phyloP scores from a whole-genome alignment of 768 basidiomycete genomes.

The Coprinopsis sp. region DNA sequence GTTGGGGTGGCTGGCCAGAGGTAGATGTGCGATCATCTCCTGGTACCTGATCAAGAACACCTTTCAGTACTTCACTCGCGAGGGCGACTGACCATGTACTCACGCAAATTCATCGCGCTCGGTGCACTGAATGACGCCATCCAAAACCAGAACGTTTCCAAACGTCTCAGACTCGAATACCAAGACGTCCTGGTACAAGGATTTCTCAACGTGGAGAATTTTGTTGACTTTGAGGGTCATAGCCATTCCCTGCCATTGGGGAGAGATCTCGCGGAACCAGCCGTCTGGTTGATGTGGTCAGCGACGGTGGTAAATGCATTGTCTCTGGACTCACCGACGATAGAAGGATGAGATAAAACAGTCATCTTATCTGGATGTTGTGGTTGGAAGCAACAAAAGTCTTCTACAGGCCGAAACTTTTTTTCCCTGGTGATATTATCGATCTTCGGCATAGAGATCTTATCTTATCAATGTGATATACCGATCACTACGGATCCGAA shows the following conservation, averaged over 20 bases:
- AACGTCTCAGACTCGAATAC: constrained; percentile 95
- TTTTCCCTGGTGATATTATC: neutral
- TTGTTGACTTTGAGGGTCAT: constrained; percentile 96
- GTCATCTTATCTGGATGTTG: constrained; percentile 33
- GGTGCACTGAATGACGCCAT: constrained; percentile 94
- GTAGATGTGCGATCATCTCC: constrained; percentile 98
- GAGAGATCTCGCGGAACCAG: constrained; percentile 93
- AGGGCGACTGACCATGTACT: constrained; percentile 20
- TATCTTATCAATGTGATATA: too few species aligned
- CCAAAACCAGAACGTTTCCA: constrained; percentile 95
- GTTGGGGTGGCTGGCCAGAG: constrained; percentile 94
- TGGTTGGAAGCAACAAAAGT: neutral
- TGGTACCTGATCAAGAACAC: constrained; percentile 62
- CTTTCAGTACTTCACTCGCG: neutral
- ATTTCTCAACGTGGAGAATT: constrained; percentile 92
- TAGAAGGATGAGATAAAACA: constrained; percentile 52
- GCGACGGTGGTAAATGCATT: neutral
- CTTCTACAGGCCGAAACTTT: neutral
- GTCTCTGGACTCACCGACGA: constrained; percentile 36
- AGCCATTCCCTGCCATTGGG: constrained; percentile 97
- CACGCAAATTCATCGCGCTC: constrained; percentile 99
- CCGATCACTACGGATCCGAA: too few species aligned
- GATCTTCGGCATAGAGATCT: neutral
- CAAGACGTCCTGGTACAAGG: constrained; percentile 92
- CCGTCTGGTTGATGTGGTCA: constrained; percentile 48